Conservation (phyloP, 75 land plant species). For the Cunninghamia lanceolata region DNA sequence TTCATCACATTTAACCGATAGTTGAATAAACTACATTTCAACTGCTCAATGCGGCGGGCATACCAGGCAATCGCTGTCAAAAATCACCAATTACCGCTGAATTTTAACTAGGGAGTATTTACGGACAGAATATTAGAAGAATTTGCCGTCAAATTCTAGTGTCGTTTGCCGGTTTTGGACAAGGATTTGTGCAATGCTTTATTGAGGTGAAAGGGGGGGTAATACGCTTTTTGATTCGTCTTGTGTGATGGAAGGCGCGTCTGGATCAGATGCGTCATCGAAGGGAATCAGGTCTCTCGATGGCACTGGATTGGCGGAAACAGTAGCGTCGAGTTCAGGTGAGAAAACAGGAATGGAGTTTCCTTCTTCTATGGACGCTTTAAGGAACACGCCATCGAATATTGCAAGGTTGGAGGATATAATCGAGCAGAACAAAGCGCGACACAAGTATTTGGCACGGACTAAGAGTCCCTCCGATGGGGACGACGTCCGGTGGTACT, state of each 20-base stretch:
- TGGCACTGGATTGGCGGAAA: background rate
- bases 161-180: background rate
- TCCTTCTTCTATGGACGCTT: constrained; percentile 29
- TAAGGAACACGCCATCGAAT: constrained; percentile 74
- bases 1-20: too few species aligned
- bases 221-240: background rate
- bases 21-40: background rate
- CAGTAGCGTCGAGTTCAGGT: background rate
- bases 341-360: background rate
- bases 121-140: background rate
- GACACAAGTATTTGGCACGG: constrained; percentile 70
- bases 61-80: background rate
- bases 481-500: constrained; percentile 93
- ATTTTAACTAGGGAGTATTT: background rate
- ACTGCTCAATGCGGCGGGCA: background rate
- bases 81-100: background rate
- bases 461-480: constrained; percentile 96
- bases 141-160: background rate
- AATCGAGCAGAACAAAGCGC: constrained; percentile 55
- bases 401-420: constrained; percentile 60
- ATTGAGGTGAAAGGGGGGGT: background rate
- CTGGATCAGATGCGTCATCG: background rate
- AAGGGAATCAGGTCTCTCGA: background rate
- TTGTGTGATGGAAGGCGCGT: background rate
- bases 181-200: background rate